Base-by-base conservation (phyloP, 257 asterid genomes). In the Asclepias syriaca region DNA sequence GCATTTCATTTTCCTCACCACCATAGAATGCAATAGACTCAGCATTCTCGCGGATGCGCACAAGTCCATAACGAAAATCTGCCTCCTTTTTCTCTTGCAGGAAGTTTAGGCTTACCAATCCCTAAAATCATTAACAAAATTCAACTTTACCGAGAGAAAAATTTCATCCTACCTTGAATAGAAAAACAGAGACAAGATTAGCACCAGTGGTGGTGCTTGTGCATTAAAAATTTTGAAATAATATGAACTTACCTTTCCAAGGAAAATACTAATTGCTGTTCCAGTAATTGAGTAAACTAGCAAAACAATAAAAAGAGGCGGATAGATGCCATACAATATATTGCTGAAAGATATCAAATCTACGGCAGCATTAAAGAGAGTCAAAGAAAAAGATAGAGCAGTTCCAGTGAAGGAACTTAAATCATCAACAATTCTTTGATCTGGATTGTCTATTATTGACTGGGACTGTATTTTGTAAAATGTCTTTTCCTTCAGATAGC, bases 21-120 rank as follows among this genome's bases (percentile, higher is more conserved):
- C 94, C 96, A 72, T 93, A 93, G 81, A 93, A 93, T 53, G 98
- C 98, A 80, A 93, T 93, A 74, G 98, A 89, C 79, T 93, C 98
- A 49, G 98, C 98, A 82, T 93, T 93, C 83, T 93, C 98, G 76
- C 98, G 79, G 78, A 93, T 81, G 13, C 98, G 97, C 72, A 91
- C 94, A 63, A 91, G 94, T 63, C 94, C 97, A 69, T 91, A 91
- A 37, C 96, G 88, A 57, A 91, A 91, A 85, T 91, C 97, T 40
- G 96, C 97, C 86, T 91, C 97, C 73, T 89, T 91, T 81, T 91
- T 89, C 88, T 91, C 97, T 93, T 93, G 97, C 85, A 90, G 76
- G 83, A 93, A 93, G 86, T 93, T 93, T 71, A 90, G 81, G 58
- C 78, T 69, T 83, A 90, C 98, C 81, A 93, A 76, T 64, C 90